Evolutionary conservation across 345 rosid genomes (phyloP).

Genomic region (Syzygium oleosum): DNA sequence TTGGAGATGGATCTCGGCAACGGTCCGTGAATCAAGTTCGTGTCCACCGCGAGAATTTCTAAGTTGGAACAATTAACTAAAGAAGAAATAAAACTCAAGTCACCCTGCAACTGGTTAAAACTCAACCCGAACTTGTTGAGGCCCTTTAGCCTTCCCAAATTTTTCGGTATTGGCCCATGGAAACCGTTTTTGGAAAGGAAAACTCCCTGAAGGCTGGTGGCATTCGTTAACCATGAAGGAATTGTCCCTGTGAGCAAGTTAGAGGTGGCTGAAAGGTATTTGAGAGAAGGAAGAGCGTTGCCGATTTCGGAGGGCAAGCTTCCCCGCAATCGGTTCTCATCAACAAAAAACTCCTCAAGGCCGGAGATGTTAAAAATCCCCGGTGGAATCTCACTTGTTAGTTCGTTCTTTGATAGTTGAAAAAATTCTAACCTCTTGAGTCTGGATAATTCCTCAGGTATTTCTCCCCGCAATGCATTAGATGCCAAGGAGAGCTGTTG

Average conservation of each 20-base stretch:
- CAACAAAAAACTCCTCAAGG: accelerated
- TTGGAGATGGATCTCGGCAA: neutral
- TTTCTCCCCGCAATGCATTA: neutral
- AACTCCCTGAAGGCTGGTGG: accelerated
- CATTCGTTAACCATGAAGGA: neutral
- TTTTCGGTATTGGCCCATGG: neutral
- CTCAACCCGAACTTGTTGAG: accelerated
- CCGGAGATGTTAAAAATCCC: neutral
- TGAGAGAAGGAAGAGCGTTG: neutral
- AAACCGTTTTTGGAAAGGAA: accelerated
- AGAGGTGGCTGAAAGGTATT: accelerated
- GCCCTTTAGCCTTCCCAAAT: neutral
- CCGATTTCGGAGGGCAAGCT: neutral
- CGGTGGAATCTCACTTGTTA: neutral
- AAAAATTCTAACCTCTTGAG: neutral
- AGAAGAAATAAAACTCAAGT: neutral
- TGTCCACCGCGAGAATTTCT: accelerated
- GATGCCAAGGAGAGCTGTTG: accelerated
- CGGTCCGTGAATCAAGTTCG: neutral
- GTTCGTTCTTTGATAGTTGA: neutral
- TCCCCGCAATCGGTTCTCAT: neutral
- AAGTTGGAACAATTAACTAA: neutral
- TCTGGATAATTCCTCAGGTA: neutral
- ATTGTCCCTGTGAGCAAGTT: neutral
- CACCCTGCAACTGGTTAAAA: accelerated